Evolutionary conservation across 225 moss, liverwort and hornwort species (phyloP), one percentile per base, ranked within the genome.

Genomic region (Physcomitrium patens): DNA sequence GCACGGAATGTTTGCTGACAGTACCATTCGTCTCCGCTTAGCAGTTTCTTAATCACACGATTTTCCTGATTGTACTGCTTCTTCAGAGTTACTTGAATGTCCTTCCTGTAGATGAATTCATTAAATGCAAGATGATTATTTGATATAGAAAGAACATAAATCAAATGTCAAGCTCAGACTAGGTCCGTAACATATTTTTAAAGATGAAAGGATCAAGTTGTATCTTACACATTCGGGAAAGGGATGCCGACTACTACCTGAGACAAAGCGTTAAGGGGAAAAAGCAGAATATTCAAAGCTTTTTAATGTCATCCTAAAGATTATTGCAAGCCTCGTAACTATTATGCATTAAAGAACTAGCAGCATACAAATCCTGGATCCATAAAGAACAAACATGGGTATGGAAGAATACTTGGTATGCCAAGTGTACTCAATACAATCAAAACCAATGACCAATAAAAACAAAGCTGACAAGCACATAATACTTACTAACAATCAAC

Each of bases 1-100:
- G 92, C 92, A 68, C 92, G 89, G 74, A 92, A 92, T 28, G 92
- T 88, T 76, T 92, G 92, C 54, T 92, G 92, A 71, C 92, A 90
- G 60, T 92, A 92, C 92, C 92, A 92, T 67, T 88, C 86, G 60
- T 92, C 88, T 56, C 92, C 92, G 44, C 76, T 85, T 12, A 92
- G 67, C 50, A 92, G 51, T 19, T 82, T 86, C 16, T 85, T 88
- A 2, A 69, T 52, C 16, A 48, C 23, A 56, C 83, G 84, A 67
- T 90, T 77, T 12, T 76, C 77, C 62, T 84, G 81, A 71, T 92
- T 92, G 70, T 90, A 92, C 23, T 81, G 76, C 68, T 90, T 92
- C 79, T 92, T 92, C 71, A 92, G 59, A 70, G 86, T 81, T 11
- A 92, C 92, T 83, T 90, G 86, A 19, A 90, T 86, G 60, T 92